phyloP scores from a whole-genome alignment of 305 asterid species.

The Fraxinus greggii region DNA sequence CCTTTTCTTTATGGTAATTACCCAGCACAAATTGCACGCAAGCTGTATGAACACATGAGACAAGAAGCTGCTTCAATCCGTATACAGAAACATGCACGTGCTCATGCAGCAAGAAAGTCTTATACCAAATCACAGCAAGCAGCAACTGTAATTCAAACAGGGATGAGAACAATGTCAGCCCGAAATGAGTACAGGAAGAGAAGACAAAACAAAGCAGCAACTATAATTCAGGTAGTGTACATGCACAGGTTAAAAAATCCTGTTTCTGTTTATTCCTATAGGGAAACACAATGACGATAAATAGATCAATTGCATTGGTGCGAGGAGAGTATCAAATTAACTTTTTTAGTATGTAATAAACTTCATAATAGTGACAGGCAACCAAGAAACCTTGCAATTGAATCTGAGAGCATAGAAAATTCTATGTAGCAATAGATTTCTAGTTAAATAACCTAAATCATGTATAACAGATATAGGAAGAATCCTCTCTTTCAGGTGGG shows the following conservation, averaged over 20 bases:
- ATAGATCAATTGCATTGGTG: not conserved
- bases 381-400: not conserved
- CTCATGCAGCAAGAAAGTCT: conserved; percentile 64
- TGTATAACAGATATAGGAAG: not conserved
- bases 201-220: conserved; percentile 79
- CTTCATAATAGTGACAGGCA: not conserved
- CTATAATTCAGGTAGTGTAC: conserved; percentile 63
- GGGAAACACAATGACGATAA: not conserved
- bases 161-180: conserved; percentile 81
- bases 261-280: not conserved
- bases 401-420: not conserved
- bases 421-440: not conserved
- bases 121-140: conserved; percentile 63
- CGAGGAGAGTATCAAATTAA: not conserved
- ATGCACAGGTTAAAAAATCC: not conserved
- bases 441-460: not conserved
- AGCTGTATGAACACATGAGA: conserved; percentile 67
- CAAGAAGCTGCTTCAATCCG: conserved; percentile 87
- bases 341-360: not conserved
- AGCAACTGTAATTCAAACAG: conserved; percentile 75
- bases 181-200: conserved; percentile 70
- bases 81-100: conserved; percentile 78
- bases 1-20: conserved; percentile 20
- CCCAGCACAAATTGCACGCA: conserved; percentile 78
- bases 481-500: not conserved